Evolutionary conservation across 2,329 filamentous ascomycete species (phyloP).

Genomic region (Cryphonectria naterciae): DNA sequence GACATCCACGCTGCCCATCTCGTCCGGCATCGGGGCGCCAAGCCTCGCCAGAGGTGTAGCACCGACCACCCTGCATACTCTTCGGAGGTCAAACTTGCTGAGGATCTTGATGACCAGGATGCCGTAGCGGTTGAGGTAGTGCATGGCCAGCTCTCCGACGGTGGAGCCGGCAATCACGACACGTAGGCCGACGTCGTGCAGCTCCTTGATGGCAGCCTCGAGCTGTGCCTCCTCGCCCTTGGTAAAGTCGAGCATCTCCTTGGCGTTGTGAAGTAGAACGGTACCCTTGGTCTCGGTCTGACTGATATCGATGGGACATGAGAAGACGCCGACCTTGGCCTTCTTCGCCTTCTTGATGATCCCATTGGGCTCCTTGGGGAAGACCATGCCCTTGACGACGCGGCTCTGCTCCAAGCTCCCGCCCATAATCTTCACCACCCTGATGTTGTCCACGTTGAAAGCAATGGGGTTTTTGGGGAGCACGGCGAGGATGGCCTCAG

Average conservation of each 20-base stretch:
- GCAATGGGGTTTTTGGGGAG: slow-evolving; percentile 93
- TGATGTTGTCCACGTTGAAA: slow-evolving; percentile 99
- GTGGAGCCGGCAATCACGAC: slow-evolving; percentile 91
- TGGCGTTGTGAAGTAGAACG: slow-evolving; percentile 91
- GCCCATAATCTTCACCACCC: slow-evolving; percentile 99
- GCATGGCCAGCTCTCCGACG: slow-evolving; percentile 93
- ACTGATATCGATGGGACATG: slow-evolving; percentile 91
- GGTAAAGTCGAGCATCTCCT: slow-evolving; percentile 98
- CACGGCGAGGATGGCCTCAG: slow-evolving; percentile 83
- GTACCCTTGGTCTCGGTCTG: slow-evolving; percentile 99
- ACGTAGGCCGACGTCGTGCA: slow-evolving; percentile 89
- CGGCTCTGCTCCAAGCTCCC: slow-evolving; percentile 91
- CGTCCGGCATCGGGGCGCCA: slow-evolving; percentile 98
- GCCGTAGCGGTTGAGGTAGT: slow-evolving; percentile 97
- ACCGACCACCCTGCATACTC: slow-evolving; percentile 93
- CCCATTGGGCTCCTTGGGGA: slow-evolving; percentile 92
- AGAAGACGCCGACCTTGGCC: slow-evolving; percentile 96
- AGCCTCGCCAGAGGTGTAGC: slow-evolving; percentile 95
- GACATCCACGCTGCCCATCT: slow-evolving; percentile 93
- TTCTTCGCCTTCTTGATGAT: slow-evolving; percentile 86
- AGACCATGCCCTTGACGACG: slow-evolving; percentile 98
- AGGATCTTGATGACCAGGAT: slow-evolving; percentile 96
- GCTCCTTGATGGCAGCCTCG: slow-evolving; percentile 89
- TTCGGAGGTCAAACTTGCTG: slow-evolving; percentile 95
- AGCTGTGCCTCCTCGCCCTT: slow-evolving; percentile 95